phyloP scores from a whole-genome alignment of 2,329 filamentous ascomycete genomes.

The Metarhizium brunneum region DNA sequence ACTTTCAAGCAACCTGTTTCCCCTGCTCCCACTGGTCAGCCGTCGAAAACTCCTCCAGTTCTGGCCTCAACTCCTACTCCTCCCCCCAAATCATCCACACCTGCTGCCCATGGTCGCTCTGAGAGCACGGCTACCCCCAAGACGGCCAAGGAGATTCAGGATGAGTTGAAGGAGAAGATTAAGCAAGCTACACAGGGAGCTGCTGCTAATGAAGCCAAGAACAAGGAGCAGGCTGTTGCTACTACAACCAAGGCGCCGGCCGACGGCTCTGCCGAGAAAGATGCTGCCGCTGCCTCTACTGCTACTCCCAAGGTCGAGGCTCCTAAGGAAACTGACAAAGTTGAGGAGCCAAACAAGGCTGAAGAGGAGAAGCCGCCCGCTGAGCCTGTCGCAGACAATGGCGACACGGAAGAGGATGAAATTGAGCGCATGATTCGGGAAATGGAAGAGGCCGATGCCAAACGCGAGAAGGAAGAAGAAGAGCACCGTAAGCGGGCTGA shows the following conservation, averaged over 20 bases:
- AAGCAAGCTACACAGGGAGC: slow-evolving; percentile 44
- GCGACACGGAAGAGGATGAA: slow-evolving; percentile 42
- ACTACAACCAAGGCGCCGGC: slow-evolving; percentile 21
- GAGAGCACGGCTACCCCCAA: slow-evolving; percentile 62
- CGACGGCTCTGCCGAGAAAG: slow-evolving; percentile 19
- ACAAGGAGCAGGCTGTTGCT: slow-evolving; percentile 13
- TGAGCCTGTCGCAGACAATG: slow-evolving; percentile 23
- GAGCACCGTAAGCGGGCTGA: slow-evolving; percentile 38
- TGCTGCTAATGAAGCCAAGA: slow-evolving; percentile 17
- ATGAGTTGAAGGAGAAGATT: slow-evolving; percentile 76
- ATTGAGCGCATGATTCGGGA: slow-evolving; percentile 52
- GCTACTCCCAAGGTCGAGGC: neutral
- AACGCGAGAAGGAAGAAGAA: slow-evolving; percentile 38
- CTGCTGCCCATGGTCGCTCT: slow-evolving; percentile 57
- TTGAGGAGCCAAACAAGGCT: slow-evolving; percentile 5
- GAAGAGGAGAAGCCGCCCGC: slow-evolving; percentile 17
- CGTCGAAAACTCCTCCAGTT: slow-evolving; percentile 57
- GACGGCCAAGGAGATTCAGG: slow-evolving; percentile 70
- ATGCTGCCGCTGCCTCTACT: slow-evolving; percentile 1
- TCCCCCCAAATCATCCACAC: slow-evolving; percentile 64
- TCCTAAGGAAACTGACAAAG: slow-evolving; percentile 1
- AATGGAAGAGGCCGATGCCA: slow-evolving; percentile 48
- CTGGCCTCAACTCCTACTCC: slow-evolving; percentile 71
- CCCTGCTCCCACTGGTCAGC: slow-evolving; percentile 43
- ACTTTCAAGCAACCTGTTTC: slow-evolving; percentile 49